A percentile compares a stretch with the other conserved stretches of the same genome.
phyloP scores from a whole-genome alignment of 176 grass and related monocot genomes.

The Themeda triandra region DNA sequence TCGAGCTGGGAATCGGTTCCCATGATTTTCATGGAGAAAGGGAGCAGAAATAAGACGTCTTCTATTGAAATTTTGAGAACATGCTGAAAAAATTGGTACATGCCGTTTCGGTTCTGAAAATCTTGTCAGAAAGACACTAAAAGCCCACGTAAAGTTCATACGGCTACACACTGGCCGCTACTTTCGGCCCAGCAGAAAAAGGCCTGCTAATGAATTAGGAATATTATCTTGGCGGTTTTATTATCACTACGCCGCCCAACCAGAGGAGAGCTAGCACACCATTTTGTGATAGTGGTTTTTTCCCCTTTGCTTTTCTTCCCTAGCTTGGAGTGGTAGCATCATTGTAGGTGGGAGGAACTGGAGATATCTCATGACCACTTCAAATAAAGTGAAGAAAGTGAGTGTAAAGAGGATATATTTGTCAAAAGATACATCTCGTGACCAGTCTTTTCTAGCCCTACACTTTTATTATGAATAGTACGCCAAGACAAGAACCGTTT shows the following conservation, averaged over 20 bases:
- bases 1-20: not conserved
- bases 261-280: not conserved
- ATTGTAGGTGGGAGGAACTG: not conserved
- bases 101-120: not conserved
- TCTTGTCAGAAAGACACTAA: not conserved
- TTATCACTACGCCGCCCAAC: not conserved
- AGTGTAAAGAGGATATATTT: not conserved
- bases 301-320: not conserved
- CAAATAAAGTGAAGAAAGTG: not conserved
- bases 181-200: not conserved
- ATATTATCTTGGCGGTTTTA: slow-evolving; percentile 24
- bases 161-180: not conserved
- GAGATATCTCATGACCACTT: slow-evolving; percentile 1
- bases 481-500: rapidly evolving
- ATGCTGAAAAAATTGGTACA: not conserved
- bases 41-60: not conserved
- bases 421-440: not conserved
- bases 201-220: not conserved
- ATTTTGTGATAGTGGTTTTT: not conserved
- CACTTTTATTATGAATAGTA: not conserved
- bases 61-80: not conserved
- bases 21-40: not conserved
- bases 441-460: rapidly evolving
- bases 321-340: slow-evolving; percentile 11
- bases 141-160: not conserved